These are phyloP conservation scores for Hansenula lynferdii DNA, from an alignment of 1,139 yeast genomes.

Conservation along the genomic window DNA sequence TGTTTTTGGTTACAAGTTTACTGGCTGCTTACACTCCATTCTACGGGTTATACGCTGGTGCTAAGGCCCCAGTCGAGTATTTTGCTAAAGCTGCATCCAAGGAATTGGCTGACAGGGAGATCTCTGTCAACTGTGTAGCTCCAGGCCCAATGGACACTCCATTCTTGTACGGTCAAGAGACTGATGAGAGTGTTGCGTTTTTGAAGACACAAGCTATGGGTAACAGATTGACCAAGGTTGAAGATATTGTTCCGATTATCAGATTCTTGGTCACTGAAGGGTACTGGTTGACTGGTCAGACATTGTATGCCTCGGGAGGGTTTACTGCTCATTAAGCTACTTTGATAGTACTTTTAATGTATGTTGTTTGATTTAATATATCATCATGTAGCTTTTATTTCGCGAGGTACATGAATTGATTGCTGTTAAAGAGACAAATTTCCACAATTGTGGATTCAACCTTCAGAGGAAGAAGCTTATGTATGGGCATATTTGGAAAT, in stretches of 20 bases:
- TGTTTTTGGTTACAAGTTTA: conserved; percentile 56
- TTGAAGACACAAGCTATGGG: conserved; percentile 46
- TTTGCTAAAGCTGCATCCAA: conserved; percentile 54
- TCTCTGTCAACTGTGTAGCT: conserved; percentile 55
- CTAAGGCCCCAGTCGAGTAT: conserved; percentile 59
- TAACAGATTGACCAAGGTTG: conserved; percentile 49
- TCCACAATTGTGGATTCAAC: too few relatives aligned
- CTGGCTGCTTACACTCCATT: conserved; percentile 61
- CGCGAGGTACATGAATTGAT: too few relatives aligned
- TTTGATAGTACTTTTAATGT: too few relatives aligned
- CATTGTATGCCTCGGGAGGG: conserved; percentile 60
- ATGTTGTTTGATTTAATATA: too few relatives aligned
- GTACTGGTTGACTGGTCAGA: conserved; percentile 68
- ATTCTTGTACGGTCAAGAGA: conserved; percentile 59
- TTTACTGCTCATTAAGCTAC: conserved; percentile 52
- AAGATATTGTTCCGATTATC: conserved; percentile 61
- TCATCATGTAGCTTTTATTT: too few relatives aligned
- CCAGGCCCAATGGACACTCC: conserved; percentile 77
- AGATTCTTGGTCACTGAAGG: conserved; percentile 61
- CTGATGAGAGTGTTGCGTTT: conserved; percentile 45
- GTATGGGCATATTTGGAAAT: too few relatives aligned
- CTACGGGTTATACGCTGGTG: conserved; percentile 55
- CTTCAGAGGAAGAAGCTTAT: too few relatives aligned
- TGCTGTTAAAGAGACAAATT: too few relatives aligned
- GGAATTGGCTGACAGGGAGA: conserved; percentile 43